These are phyloP conservation scores for Graphilbum sp. DNA, from an alignment of 2,329 filamentous ascomycete genomes.

Conservation along the genomic window DNA sequence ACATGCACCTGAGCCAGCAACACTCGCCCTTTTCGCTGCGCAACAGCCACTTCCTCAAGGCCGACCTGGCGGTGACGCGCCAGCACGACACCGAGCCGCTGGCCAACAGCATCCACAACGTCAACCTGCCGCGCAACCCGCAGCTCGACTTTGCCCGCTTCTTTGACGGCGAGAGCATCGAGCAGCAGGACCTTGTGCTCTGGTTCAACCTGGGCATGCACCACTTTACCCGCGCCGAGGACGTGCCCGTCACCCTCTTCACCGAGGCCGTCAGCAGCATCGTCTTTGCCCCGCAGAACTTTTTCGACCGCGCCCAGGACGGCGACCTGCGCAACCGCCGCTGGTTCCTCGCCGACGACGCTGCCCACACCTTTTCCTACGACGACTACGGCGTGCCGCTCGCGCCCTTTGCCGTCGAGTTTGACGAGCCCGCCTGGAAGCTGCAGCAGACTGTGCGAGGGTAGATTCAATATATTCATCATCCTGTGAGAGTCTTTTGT, in stretches of 20 bases:
- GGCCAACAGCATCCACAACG: conserved; percentile 18
- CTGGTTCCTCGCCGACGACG: conserved; percentile 14
- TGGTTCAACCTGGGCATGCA: conserved; percentile 37
- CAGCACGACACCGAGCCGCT: conserved; percentile 29
- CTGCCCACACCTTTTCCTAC: conserved; percentile 12
- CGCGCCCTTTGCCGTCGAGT: conserved; percentile 14
- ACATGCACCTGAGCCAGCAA: conserved; percentile 18
- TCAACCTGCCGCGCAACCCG: conserved; percentile 17
- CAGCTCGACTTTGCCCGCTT: conserved; percentile 26
- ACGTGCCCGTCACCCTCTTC: conserved; percentile 19
- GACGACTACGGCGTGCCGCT: conserved; percentile 17
- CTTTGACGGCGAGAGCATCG: conserved; percentile 24
- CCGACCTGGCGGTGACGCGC: conserved; percentile 17
- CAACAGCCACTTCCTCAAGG: conserved; percentile 6
- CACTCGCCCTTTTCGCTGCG: conserved; percentile 11
- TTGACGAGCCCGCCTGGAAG: conserved; percentile 12
- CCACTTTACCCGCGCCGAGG: conserved; percentile 26
- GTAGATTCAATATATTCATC: no score
- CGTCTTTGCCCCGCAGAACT: conserved; percentile 18
- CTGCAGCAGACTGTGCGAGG: not conserved
- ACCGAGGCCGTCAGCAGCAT: conserved; percentile 17
- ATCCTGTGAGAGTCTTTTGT: no score
- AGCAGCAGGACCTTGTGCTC: conserved; percentile 23
- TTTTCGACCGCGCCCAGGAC: conserved; percentile 18
- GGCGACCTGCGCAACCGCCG: conserved; percentile 19